Evolutionary conservation across 2,329 filamentous ascomycete genomes (phyloP), one percentile per base, ranked within the genome.

Genomic region (Colletotrichum sp.): DNA sequence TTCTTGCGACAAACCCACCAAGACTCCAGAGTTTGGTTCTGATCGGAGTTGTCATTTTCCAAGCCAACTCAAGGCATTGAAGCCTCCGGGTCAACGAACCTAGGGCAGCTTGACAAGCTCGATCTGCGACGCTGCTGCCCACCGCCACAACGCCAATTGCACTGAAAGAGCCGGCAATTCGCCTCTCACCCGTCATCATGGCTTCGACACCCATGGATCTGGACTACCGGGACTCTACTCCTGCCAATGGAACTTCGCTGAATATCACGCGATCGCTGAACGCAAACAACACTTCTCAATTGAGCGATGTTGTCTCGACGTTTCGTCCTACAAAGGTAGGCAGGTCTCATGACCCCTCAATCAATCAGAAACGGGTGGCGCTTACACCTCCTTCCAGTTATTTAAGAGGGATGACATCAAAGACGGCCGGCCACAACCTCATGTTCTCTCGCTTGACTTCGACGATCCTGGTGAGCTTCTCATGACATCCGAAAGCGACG

Each of bases 381-480:
- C 57, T 72, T 44, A 39, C 27, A 71, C 15, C 49, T 63, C 32
- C 27, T 34, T 66, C 30, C 30, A 92, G 89, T 89, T 93, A 22
- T 93, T 94, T 79, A 88, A 88, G 62, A 89, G 91, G 75, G 88
- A 92, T 57, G 89, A 91, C 77, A 79, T 88, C 55, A 91, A 90
- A 79, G 89, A 90, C 63, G 85, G 85, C 73, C 86, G 87, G 74
- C 85, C 88, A 12, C 87, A 89, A 67, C 92, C 93, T 6, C 90
- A 93, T 78, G 92, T 98, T 76, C 94, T 97, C 11, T 99, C 96
- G 3, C 92, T 99, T 80, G 96, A 99, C 87, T 99, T 98, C 83
- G 96, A 99, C 85, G 96, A 99, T 86, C 94, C 95, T 59, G 97
- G 97, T 84, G 96, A 98, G 84, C 94, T 96, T 66, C 91, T 98